Evolutionary conservation across 75 land plant species (phyloP).

Genomic region (Sequoia sempervirens): DNA sequence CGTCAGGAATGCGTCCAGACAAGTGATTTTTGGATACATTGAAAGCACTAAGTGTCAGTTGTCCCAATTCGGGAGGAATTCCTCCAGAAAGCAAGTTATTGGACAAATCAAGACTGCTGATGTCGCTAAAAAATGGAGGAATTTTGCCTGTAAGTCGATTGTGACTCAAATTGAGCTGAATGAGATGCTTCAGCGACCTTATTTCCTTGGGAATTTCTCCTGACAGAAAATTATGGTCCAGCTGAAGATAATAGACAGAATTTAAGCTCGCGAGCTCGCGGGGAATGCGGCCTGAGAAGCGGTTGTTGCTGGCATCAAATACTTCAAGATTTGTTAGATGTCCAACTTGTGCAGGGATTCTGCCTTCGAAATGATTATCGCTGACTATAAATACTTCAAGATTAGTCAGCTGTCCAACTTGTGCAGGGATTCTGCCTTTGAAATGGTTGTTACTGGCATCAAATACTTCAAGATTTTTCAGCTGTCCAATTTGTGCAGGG

Average conservation of each 20-base stretch:
- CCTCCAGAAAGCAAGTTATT: conserved; percentile 45
- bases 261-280: conserved; percentile 11
- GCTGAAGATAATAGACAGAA: conserved; percentile 14
- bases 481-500: background rate
- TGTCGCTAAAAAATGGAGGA: conserved; percentile 26
- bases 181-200: background rate
- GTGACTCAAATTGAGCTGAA: conserved; percentile 20
- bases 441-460: too few relatives aligned
- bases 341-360: background rate
- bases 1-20: background rate
- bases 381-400: conserved; percentile 25
- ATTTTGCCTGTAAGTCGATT: conserved; percentile 54
- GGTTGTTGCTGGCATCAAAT: conserved; percentile 17
- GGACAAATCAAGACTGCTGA: conserved; percentile 55
- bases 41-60: background rate
- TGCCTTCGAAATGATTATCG: background rate
- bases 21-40: conserved; percentile 11
- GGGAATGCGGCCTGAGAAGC: conserved; percentile 34
- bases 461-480: conserved; percentile 23
- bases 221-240: background rate
- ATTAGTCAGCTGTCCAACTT: background rate
- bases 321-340: conserved; percentile 15
- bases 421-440: background rate
- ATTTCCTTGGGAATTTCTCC: background rate
- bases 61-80: conserved; percentile 48